Conservation (phyloP, 352 stramenopile species). For the Globisporangium heterothallicum region DNA sequence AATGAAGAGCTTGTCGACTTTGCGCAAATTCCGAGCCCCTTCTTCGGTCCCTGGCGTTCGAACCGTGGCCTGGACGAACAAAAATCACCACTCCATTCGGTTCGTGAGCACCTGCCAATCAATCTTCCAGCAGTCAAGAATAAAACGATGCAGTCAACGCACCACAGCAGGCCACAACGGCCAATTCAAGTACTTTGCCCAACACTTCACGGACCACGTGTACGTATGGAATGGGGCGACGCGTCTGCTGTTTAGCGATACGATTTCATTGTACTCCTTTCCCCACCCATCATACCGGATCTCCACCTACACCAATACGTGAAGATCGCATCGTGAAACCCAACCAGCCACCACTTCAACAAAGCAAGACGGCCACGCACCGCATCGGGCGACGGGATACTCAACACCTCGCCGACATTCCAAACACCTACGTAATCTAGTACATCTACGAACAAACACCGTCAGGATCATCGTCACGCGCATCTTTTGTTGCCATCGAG, state of each 20-base stretch:
- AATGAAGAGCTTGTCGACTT: constrained; percentile 38
- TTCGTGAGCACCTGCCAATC: too few relatives aligned
- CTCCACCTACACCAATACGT: constrained; percentile 30
- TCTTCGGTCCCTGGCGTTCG: constrained; percentile 39
- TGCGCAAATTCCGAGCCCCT: constrained; percentile 30
- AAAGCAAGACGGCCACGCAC: constrained; percentile 2
- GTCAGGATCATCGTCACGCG: background rate
- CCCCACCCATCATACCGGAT: constrained; percentile 70
- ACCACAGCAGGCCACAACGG: constrained; percentile 69
- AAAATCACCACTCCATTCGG: too few relatives aligned
- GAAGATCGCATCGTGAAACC: background rate
- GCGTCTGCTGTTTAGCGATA: constrained; percentile 44
- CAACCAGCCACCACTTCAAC: background rate
- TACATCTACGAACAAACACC: constrained; percentile 8
- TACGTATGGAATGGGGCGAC: constrained; percentile 74
- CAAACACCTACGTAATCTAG: constrained; percentile 16
- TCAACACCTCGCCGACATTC: constrained; percentile 15
- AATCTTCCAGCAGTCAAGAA: background rate
- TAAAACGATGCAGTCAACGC: background rate
- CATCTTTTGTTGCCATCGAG: too few relatives aligned
- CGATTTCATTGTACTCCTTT: constrained; percentile 49
- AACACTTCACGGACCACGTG: constrained; percentile 75
- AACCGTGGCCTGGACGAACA: constrained; percentile 45
- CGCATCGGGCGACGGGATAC: constrained; percentile 4
- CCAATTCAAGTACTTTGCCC: constrained; percentile 80